Conservation (phyloP, 2,329 filamentous ascomycete species). For the Aulographum hederae region DNA sequence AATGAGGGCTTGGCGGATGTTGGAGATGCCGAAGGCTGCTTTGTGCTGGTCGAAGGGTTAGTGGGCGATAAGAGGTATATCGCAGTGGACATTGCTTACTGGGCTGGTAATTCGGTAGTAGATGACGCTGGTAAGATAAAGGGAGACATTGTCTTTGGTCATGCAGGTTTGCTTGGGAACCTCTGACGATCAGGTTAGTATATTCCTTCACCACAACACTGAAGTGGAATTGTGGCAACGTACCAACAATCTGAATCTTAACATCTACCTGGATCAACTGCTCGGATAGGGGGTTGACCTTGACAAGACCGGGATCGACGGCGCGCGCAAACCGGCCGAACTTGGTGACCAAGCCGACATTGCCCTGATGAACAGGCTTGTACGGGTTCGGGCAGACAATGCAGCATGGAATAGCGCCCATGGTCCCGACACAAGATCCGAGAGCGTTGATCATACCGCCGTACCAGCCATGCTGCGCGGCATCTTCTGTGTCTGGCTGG, state of each 20-base stretch:
- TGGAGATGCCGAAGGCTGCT: conserved; percentile 88
- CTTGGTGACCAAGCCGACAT: conserved; percentile 88
- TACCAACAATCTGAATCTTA: conserved; percentile 88
- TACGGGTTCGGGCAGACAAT: conserved; percentile 88
- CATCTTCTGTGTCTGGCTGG: conserved; percentile 44
- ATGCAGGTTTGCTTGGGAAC: conserved; percentile 95
- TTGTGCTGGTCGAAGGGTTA: too few species aligned
- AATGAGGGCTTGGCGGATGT: conserved; percentile 87
- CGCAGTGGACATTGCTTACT: too few species aligned
- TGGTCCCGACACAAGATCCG: conserved; percentile 54
- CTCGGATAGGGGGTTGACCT: conserved; percentile 92
- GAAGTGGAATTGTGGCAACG: conserved; percentile 10
- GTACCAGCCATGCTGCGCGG: conserved; percentile 70
- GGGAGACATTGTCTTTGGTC: conserved; percentile 97
- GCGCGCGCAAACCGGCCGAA: conserved; percentile 91
- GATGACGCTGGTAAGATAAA: conserved; percentile 89
- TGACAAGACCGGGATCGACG: conserved; percentile 90
- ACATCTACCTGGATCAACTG: conserved; percentile 83
- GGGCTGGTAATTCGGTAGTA: conserved; percentile 96
- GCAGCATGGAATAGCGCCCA: conserved; percentile 83
- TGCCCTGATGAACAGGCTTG: conserved; percentile 80
- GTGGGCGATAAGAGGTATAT: too few species aligned
- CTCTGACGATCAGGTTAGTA: conserved; percentile 27
- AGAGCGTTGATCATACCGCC: conserved; percentile 67
- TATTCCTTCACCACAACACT: neutral